Percentiles rank a stretch among this genome's conserved stretches.
phyloP scores from a whole-genome alignment of 306 rosid species.

The Sechiopsis laciniata region DNA sequence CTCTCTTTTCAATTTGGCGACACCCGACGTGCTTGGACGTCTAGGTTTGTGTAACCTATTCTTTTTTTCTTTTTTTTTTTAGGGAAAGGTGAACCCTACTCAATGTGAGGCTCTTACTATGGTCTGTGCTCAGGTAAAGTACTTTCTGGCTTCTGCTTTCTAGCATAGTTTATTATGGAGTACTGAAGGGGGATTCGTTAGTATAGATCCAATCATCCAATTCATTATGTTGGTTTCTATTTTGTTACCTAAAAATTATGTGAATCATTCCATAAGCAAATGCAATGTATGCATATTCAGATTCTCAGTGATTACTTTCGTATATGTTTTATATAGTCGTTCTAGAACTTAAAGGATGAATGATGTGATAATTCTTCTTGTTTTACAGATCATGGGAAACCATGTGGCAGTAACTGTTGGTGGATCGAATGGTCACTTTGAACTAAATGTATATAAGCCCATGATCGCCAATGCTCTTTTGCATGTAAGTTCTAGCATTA shows the following conservation, averaged over 20 bases:
- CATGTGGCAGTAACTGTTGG: conserved; percentile 89
- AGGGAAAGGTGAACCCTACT: conserved; percentile 99
- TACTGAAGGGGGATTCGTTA: background rate
- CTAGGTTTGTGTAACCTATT: conserved; percentile 18
- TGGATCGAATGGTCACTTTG: conserved; percentile 97
- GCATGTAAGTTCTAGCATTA: conserved; percentile 50
- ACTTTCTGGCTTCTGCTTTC: background rate
- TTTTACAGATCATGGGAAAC: conserved; percentile 89
- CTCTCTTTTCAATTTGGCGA: background rate
- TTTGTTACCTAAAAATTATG: background rate
- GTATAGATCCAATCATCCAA: background rate
- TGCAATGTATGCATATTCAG: conserved; percentile 4
- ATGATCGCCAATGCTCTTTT: conserved; percentile 77
- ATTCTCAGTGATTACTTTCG: conserved; percentile 8
- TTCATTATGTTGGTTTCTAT: background rate
- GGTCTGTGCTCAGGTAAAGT: conserved; percentile 96
- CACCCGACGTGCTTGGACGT: background rate
- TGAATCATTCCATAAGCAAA: background rate
- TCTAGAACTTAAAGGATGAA: background rate
- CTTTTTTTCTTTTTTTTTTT: conserved; percentile 30
- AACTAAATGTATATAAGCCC: conserved; percentile 94
- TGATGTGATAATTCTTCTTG: background rate
- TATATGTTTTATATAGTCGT: background rate
- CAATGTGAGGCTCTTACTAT: conserved; percentile 98
- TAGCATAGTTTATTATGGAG: background rate